Evolutionary conservation across 31 red algal genomes (phyloP).

Genomic region (Odonthalia washingtoniensis): DNA sequence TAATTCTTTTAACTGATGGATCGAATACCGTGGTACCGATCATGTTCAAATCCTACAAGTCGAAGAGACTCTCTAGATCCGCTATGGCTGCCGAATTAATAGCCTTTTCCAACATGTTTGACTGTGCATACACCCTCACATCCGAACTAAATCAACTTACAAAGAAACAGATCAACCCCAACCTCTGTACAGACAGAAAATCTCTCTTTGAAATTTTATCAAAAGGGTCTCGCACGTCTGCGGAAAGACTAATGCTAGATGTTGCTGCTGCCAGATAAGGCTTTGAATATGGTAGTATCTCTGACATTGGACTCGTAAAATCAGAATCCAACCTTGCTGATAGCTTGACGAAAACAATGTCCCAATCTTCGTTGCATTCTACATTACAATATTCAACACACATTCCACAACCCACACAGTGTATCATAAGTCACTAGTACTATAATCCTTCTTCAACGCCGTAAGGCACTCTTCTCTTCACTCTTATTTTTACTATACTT

Average conservation of each 20-base stretch:
- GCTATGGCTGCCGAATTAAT: slow-evolving; percentile 47
- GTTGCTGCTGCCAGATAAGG: too few species aligned
- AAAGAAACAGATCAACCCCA: background rate
- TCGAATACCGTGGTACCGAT: slow-evolving; percentile 17
- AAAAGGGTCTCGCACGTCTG: slow-evolving; percentile 32
- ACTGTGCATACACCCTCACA: background rate
- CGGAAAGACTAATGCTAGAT: slow-evolving; percentile 36
- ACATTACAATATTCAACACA: too few species aligned
- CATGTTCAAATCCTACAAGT: slow-evolving; percentile 43
- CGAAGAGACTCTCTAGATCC: slow-evolving; percentile 6
- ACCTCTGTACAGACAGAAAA: slow-evolving; percentile 7
- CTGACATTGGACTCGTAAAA: too few species aligned
- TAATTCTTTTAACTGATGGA: background rate
- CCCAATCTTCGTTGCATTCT: too few species aligned
- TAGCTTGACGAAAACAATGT: too few species aligned
- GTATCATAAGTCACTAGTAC: too few species aligned
- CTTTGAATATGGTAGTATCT: slow-evolving; percentile 26
- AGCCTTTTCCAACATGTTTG: slow-evolving; percentile 50
- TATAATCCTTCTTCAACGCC: too few species aligned
- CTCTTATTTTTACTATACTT: too few species aligned
- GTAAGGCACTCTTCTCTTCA: too few species aligned
- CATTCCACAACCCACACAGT: too few species aligned
- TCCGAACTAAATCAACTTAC: background rate
- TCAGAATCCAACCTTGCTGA: too few species aligned
- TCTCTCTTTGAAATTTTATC: too few species aligned